Evolutionary conservation across 306 rosid species (phyloP), one percentile per base, ranked within the genome.

Genomic region (Sesbania bispinosa): DNA sequence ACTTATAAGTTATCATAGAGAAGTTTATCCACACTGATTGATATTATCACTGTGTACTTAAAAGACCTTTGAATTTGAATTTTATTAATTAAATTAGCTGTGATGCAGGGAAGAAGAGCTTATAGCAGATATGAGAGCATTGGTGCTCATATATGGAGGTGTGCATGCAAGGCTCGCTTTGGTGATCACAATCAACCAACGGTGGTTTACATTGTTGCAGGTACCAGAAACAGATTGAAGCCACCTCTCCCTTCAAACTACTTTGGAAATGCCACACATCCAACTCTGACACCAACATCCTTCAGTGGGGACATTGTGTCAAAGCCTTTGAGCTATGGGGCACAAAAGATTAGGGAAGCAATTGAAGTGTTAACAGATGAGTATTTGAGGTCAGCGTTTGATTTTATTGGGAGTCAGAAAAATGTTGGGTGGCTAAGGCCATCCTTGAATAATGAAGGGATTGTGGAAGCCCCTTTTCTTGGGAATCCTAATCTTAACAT

Each of bases 301-400:
- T 1, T 26, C 3, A 3, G 29, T 1, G 64, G 78, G 0, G 64
- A 71, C 1, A 38, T 79, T 30, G 26, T 36, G 7, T 36, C 48
- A 0, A 65, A 72, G 2, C 70, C 79, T 0, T 19, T 65, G 16
- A 32, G 75, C 7, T 46, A 43, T 52, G 70, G 33, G 11, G 65
- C 79, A 0, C 39, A 55, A 3, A 79, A 73, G 47, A 8, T 72
- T 4, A 79, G 83, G 21, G 83, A 65, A 57, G 74, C 70, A 0
- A 38, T 79, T n/a, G 69, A 65, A 4, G 9, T 39, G 24, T 4
- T 79, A 18, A 79, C 38, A 11, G 52, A 72, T 47, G 75, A 78
- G 21, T 65, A 64, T 52, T 1, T 79, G 2, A 65, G 53, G 26
- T 72, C 75, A 0, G 39, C 16, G 14, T 41, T 65, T 8, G 78